Evolutionary conservation across 306 rosid species (phyloP).

Genomic region (Castanopsis chinensis): DNA sequence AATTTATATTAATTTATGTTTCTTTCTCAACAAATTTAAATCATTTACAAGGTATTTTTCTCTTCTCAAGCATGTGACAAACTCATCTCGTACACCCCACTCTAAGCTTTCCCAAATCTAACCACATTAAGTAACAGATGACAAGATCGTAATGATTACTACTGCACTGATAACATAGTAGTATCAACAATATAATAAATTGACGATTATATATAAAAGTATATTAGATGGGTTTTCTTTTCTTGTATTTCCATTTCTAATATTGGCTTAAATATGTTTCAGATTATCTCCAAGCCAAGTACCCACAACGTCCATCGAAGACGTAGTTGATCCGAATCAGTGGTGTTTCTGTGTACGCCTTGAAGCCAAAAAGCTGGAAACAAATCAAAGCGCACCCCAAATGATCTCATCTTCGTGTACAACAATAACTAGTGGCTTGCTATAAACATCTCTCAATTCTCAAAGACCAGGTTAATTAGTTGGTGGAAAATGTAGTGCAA

Average conservation of each 20-base stretch:
- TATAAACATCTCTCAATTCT: not conserved
- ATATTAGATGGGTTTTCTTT: not conserved
- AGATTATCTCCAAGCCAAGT: too few species aligned
- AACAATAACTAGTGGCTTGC: not conserved
- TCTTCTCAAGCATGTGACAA: not conserved
- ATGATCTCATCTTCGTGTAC: constrained; percentile 15
- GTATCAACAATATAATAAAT: too few species aligned
- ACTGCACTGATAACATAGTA: not conserved
- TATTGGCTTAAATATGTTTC: too few species aligned
- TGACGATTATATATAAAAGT: not conserved
- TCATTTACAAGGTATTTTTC: not conserved
- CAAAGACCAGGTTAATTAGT: constrained; percentile 5
- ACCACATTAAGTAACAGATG: not conserved
- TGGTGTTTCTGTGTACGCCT: not conserved
- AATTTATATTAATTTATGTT: not conserved
- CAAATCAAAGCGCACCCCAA: not conserved
- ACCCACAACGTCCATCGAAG: too few species aligned
- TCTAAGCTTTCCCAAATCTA: not conserved
- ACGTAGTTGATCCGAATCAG: not conserved
- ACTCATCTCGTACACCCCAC: not conserved
- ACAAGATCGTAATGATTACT: not conserved
- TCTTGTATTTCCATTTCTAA: not conserved
- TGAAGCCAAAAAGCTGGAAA: not conserved
- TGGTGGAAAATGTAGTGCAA: constrained; percentile 50
- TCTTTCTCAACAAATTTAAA: not conserved